phyloP scores from a whole-genome alignment of 2,329 filamentous ascomycete genomes.

The Ophiostoma pallidulum region DNA sequence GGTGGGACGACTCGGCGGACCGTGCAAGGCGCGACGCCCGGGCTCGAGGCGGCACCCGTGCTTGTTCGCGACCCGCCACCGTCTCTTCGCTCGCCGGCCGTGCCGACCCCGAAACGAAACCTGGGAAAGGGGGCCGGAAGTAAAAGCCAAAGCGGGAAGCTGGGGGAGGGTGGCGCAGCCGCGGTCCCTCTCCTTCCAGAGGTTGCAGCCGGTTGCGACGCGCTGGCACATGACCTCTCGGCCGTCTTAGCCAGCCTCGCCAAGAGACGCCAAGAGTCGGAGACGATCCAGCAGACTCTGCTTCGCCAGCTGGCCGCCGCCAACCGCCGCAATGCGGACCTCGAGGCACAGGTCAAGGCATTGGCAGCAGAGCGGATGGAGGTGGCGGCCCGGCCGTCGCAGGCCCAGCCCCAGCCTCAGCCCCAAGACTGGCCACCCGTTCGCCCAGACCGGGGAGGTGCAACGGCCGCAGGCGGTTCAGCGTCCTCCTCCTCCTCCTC shows the following conservation, averaged over 20 bases:
- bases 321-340: constrained; percentile 43
- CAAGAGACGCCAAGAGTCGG: constrained; percentile 49
- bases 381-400: too few relatives aligned
- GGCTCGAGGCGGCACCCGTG: constrained; percentile 1
- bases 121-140: too few relatives aligned
- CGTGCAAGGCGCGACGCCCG: background rate
- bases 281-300: constrained; percentile 40
- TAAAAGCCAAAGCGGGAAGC: too few relatives aligned
- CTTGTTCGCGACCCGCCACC: constrained; percentile 1
- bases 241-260: constrained; percentile 41
- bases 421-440: constrained; percentile 9
- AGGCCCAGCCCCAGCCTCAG: too few relatives aligned
- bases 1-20: background rate
- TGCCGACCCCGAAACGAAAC: too few relatives aligned
- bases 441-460: too few relatives aligned
- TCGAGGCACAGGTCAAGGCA: constrained; percentile 49
- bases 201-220: constrained; percentile 27
- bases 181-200: too few relatives aligned
- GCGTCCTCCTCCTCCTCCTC: too few relatives aligned
- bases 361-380: too few relatives aligned
- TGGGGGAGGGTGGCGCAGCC: too few relatives aligned
- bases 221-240: constrained; percentile 41
- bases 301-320: constrained; percentile 21
- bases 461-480: too few relatives aligned
- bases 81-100: background rate